A percentile compares a stretch with the other conserved stretches of the same genome.
These are phyloP conservation scores for Chenopodium berlandieri DNA, from an alignment of 148 eudicot genomes.

Conservation along the genomic window DNA sequence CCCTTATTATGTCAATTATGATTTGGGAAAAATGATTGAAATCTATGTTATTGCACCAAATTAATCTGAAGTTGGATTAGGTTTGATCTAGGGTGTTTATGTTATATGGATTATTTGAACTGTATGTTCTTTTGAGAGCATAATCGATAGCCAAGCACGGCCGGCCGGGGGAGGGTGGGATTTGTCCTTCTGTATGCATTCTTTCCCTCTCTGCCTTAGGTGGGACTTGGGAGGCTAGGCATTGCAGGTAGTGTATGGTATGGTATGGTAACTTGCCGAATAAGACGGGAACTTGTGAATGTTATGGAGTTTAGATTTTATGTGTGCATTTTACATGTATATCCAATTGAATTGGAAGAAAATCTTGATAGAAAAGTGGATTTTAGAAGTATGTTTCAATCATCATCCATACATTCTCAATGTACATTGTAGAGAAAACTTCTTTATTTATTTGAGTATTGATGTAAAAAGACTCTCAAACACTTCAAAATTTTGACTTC, in stretches of 20 bases:
- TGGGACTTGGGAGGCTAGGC: not conserved
- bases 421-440: not conserved
- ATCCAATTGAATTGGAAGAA: not conserved
- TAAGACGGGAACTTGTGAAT: not conserved
- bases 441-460: not conserved
- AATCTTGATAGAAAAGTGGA: not conserved
- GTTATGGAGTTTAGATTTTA: not conserved
- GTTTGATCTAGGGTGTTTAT: not conserved
- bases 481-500: not conserved
- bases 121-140: not conserved
- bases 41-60: not conserved
- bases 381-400: not conserved
- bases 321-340: not conserved
- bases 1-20: not conserved
- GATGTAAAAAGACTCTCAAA: not conserved
- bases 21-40: constrained; percentile 10
- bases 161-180: not conserved
- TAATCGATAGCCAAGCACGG: not conserved
- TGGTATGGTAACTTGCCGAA: not conserved
- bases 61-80: not conserved
- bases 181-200: not conserved
- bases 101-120: too few relatives aligned
- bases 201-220: not conserved
- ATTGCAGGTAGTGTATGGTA: not conserved
- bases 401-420: not conserved